Evolutionary conservation across 148 eudicot species (phyloP), one percentile per base, ranked within the genome.

Genomic region (Cornus kousa): DNA sequence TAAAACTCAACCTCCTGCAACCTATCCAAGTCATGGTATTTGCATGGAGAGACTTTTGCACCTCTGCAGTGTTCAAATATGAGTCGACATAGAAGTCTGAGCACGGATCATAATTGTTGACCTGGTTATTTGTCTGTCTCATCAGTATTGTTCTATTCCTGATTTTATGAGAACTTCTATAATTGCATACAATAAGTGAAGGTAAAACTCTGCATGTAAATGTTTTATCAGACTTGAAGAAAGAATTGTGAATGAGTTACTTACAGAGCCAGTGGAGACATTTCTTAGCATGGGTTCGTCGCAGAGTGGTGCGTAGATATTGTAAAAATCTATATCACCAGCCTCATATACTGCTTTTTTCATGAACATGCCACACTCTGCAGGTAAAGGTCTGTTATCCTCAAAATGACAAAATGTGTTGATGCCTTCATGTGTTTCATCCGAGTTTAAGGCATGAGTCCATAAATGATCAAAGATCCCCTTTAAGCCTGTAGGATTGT

Each of bases 381-480:
- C 23, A 17, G 66, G 11, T 62, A 2, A 0, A 62, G 6, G 12
- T 62, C 23, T 24, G 20, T 35, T 35, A 35, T 35, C 37, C 19
- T n/a, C 59, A n/a, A 62, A 62, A 19, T 62, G 7, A 62, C 66
- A 62, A 20, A 17, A 17, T 62, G 59, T 53, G 59, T 31, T 39
- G 59, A 83, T 78, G 73, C 80, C 24, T 33, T 78, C 24, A 48
- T 84, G 77, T 13, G 83, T 77, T 77, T 82, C 87, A 71, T 86
- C 89, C 0, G 89, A 84, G 35, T 67, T 73, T 37, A 74, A 73
- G 7, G 85, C 85, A 71, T 87, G 89, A 7, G 7, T 84, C 89
- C 89, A 87, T 6, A 84, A 48, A 71, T 62, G 78, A 74, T 84
- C 85, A 62, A 79, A 82, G 31, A 69, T 10, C 12, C 89, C 89